These are phyloP conservation scores for Vicia faba DNA, from an alignment of 306 rosid species.

Conservation along the genomic window DNA sequence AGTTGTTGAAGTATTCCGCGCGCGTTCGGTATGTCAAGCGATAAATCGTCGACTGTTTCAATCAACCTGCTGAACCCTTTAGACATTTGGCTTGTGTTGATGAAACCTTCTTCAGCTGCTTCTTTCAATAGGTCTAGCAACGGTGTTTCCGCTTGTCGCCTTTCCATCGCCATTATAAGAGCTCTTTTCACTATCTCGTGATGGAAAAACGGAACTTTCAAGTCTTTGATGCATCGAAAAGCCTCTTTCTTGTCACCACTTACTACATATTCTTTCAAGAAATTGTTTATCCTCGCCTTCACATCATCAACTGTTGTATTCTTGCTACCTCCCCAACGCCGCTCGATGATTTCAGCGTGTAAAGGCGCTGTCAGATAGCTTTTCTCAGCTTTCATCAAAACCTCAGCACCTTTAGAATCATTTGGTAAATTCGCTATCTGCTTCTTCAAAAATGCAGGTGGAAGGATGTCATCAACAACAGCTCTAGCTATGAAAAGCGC, in stretches of 20 bases:
- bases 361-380: slow-evolving; percentile 68
- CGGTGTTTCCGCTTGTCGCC: slow-evolving; percentile 55
- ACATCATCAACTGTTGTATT: slow-evolving; percentile 67
- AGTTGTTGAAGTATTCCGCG: slow-evolving; percentile 48
- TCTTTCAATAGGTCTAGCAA: slow-evolving; percentile 62
- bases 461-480: slow-evolving; percentile 80
- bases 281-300: slow-evolving; percentile 58
- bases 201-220: slow-evolving; percentile 72
- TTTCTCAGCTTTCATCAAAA: slow-evolving; percentile 62
- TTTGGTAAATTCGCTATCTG: slow-evolving; percentile 41
- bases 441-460: slow-evolving; percentile 70
- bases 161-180: slow-evolving; percentile 81
- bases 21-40: slow-evolving; percentile 74
- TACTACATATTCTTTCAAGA: slow-evolving; percentile 64
- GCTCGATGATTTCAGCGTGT: slow-evolving; percentile 63
- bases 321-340: slow-evolving; percentile 73
- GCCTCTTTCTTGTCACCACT: slow-evolving; percentile 78
- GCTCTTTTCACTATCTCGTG: slow-evolving; percentile 70
- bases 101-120: slow-evolving; percentile 71
- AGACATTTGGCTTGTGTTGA: slow-evolving; percentile 67
- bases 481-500: slow-evolving; percentile 75
- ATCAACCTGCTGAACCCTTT: slow-evolving; percentile 66
- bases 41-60: slow-evolving; percentile 66
- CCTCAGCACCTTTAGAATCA: slow-evolving; percentile 63
- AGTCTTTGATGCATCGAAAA: slow-evolving; percentile 66